These are phyloP conservation scores for Elsinoe ampelina DNA, from an alignment of 2,329 filamentous ascomycete genomes.

Conservation along the genomic window DNA sequence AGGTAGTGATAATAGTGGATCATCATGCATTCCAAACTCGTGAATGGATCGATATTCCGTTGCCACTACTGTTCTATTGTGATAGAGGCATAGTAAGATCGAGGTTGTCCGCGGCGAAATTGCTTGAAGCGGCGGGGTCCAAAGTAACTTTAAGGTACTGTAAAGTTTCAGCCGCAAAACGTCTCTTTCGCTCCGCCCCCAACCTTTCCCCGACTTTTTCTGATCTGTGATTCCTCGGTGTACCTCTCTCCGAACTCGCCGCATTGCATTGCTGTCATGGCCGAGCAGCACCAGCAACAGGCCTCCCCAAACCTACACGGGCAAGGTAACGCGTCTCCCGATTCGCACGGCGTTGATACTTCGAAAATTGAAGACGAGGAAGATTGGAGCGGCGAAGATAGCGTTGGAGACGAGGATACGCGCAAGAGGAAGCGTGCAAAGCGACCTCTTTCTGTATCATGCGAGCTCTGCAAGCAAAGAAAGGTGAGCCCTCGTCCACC, in stretches of 20 bases:
- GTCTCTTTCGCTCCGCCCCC: background rate
- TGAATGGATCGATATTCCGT: too few species aligned
- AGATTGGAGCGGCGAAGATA: slow-evolving; percentile 32
- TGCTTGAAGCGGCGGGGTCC: too few species aligned
- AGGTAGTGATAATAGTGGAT: too few species aligned
- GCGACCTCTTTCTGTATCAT: slow-evolving; percentile 43
- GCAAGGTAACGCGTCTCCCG: slow-evolving; percentile 5
- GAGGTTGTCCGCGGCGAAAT: too few species aligned
- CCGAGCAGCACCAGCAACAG: slow-evolving; percentile 9
- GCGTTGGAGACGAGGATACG: slow-evolving; percentile 30
- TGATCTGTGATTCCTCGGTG: slow-evolving; percentile 11
- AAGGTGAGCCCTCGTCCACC: slow-evolving; percentile 47
- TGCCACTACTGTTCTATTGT: too few species aligned
- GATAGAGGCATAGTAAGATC: too few species aligned
- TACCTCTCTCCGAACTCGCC: slow-evolving; percentile 6
- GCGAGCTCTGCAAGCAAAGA: slow-evolving; percentile 71
- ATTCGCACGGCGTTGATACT: slow-evolving; percentile 3
- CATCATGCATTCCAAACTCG: too few species aligned
- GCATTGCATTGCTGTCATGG: background rate
- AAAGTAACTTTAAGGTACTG: too few species aligned
- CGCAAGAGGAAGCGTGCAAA: slow-evolving; percentile 31
- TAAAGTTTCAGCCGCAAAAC: background rate
- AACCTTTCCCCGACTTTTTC: too few species aligned
- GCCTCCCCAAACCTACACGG: slow-evolving; percentile 12
- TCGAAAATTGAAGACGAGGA: slow-evolving; percentile 23